phyloP scores from a whole-genome alignment of 2,329 filamentous ascomycete species.

The Pseudonectria foliicola region DNA sequence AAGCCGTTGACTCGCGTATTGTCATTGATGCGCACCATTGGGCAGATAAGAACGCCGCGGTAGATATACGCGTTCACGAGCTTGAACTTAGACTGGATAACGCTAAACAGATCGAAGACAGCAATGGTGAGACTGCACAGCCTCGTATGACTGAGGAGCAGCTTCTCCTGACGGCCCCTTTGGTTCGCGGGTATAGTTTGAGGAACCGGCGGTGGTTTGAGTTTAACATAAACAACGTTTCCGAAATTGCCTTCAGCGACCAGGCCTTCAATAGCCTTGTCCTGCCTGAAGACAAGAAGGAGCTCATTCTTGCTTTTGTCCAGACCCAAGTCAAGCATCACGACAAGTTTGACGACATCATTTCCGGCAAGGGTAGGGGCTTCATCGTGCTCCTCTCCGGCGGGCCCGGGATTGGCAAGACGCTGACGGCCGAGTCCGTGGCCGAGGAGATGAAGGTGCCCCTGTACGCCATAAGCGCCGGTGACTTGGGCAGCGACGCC shows the following conservation, averaged over 20 bases:
- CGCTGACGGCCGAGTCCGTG: slow-evolving; percentile 41
- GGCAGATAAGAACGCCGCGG: slow-evolving; percentile 24
- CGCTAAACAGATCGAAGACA: no score
- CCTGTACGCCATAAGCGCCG: slow-evolving; percentile 49
- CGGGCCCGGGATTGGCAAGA: slow-evolving; percentile 43
- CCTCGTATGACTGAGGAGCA: slow-evolving; percentile 30
- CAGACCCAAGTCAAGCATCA: slow-evolving; percentile 37
- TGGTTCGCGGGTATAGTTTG: slow-evolving; percentile 41
- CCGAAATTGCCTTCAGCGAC: slow-evolving; percentile 40
- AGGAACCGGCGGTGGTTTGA: slow-evolving; percentile 42
- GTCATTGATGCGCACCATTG: slow-evolving; percentile 25
- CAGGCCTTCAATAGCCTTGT: slow-evolving; percentile 43
- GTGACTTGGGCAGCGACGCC: slow-evolving; percentile 63
- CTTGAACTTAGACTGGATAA: no score
- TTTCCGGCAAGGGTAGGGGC: slow-evolving; percentile 44
- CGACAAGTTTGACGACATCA: slow-evolving; percentile 43
- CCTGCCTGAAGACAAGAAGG: slow-evolving; percentile 41
- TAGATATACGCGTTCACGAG: no score
- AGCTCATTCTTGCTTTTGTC: slow-evolving; percentile 43
- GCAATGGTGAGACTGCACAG: slow-evolving; percentile 8
- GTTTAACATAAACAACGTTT: slow-evolving; percentile 39
- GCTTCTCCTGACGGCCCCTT: slow-evolving; percentile 32
- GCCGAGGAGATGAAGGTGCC: slow-evolving; percentile 43
- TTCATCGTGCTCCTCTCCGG: slow-evolving; percentile 44
- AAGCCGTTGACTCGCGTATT: slow-evolving; percentile 24